These are phyloP conservation scores for Fusarium sp. DNA, from an alignment of 2,329 filamentous ascomycete genomes.

Conservation along the genomic window DNA sequence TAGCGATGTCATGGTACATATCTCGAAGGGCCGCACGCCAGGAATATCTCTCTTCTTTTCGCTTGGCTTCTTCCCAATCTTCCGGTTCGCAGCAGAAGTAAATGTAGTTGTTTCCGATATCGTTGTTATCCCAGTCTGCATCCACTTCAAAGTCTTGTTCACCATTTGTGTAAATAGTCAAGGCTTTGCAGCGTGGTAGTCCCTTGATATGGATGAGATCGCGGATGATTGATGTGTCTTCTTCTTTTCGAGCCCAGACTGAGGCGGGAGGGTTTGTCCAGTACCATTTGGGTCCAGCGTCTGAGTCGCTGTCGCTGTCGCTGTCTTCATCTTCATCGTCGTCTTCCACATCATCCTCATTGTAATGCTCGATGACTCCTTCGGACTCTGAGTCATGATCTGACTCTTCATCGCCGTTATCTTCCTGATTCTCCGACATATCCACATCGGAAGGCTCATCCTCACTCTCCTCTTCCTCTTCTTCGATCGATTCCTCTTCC, in stretches of 20 bases:
- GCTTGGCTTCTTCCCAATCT: neutral
- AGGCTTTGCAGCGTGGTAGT: neutral
- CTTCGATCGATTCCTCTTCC: neutral
- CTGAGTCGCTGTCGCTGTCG: neutral
- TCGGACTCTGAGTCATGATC: neutral
- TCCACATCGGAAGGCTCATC: neutral
- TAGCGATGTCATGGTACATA: slow-evolving; percentile 3
- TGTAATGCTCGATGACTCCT: neutral
- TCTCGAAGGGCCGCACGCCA: neutral
- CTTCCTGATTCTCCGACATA: neutral
- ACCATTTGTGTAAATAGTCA: neutral
- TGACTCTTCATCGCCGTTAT: neutral
- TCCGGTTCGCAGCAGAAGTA: slow-evolving; percentile 7
- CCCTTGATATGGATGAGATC: neutral
- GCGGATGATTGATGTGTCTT: neutral
- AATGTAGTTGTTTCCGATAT: neutral
- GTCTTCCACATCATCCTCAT: neutral
- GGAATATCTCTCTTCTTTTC: neutral
- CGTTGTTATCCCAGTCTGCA: slow-evolving; percentile 4
- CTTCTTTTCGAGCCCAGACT: slow-evolving; percentile 5
- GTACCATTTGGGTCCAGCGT: neutral
- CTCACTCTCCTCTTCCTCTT: neutral
- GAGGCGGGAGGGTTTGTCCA: neutral
- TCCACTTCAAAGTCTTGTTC: neutral
- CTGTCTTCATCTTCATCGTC: neutral